Evolutionary conservation across 495 filamentous ascomycete species (phyloP).

Genomic region (Hypoxylon rickii): DNA sequence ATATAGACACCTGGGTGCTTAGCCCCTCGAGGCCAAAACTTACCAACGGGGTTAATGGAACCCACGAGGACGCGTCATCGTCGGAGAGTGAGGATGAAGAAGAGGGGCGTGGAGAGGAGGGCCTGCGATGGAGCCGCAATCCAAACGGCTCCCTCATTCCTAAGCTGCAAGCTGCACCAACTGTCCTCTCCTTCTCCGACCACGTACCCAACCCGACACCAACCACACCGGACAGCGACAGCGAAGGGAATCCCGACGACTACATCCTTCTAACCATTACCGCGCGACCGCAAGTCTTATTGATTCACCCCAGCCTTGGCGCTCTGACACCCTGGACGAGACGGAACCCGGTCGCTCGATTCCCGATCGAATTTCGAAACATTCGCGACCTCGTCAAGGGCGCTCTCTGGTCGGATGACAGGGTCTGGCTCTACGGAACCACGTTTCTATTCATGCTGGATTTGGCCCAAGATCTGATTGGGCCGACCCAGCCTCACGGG

Average conservation of each 20-base stretch:
- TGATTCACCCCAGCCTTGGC: conserved; percentile 77
- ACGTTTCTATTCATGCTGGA: conserved; percentile 95
- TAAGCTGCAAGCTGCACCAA: conserved; percentile 69
- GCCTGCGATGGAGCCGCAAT: conserved; percentile 36
- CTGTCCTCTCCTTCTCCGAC: conserved; percentile 71
- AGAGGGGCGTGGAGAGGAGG: conserved; percentile 45
- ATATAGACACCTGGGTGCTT: conserved; percentile 84
- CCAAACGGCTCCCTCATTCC: conserved; percentile 72
- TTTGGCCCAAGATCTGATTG: conserved; percentile 66
- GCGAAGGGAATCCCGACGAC: conserved; percentile 37
- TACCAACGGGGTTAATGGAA: conserved; percentile 39
- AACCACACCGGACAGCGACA: conserved; percentile 53
- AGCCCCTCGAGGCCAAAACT: conserved; percentile 46
- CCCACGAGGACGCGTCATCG: conserved; percentile 42
- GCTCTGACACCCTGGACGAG: conserved; percentile 82
- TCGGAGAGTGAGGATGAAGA: conserved; percentile 60
- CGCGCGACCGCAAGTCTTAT: conserved; percentile 71
- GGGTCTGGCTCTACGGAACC: conserved; percentile 84
- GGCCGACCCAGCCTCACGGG: conserved; percentile 7
- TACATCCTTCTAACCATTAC: conserved; percentile 77
- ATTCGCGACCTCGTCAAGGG: conserved; percentile 80
- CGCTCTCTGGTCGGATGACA: conserved; percentile 77
- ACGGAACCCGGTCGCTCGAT: conserved; percentile 72
- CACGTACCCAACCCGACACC: conserved; percentile 31
- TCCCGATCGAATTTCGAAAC: conserved; percentile 72